phyloP scores from a whole-genome alignment of 305 asterid species.

The Lippia alba region DNA sequence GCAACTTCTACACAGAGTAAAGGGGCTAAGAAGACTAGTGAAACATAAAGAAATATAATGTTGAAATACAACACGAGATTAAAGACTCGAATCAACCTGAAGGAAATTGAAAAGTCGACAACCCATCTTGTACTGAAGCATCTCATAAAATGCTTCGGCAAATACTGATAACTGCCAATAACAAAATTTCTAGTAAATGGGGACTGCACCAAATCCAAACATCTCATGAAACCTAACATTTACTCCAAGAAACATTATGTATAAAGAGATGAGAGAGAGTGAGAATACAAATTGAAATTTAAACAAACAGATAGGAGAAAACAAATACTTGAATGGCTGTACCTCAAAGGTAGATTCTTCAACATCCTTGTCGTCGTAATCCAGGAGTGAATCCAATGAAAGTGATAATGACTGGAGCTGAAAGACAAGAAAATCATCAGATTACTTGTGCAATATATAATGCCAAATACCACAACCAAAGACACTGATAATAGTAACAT shows the following conservation, averaged over 20 bases:
- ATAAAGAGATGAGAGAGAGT: constrained; percentile 12
- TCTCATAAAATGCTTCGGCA: constrained; percentile 91
- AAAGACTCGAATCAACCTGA: constrained; percentile 63
- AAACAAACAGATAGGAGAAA: constrained; percentile 11
- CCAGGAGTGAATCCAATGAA: constrained; percentile 95
- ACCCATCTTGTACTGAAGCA: constrained; percentile 97
- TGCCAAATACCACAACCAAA: constrained; percentile 14
- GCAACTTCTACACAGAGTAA: constrained; percentile 62
- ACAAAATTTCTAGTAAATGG: constrained; percentile 18
- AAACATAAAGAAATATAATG: not conserved
- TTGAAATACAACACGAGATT: constrained; percentile 11
- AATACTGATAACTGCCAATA: constrained; percentile 80
- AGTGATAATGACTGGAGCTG: constrained; percentile 88
- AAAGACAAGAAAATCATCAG: constrained; percentile 31
- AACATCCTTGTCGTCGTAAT: constrained; percentile 78
- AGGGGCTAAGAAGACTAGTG: constrained; percentile 20
- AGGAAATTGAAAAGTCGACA: constrained; percentile 83
- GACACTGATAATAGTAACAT: constrained; percentile 14
- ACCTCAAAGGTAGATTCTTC: constrained; percentile 97
- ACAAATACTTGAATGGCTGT: constrained; percentile 12
- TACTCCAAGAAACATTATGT: constrained; percentile 7
- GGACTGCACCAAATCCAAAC: constrained; percentile 13
- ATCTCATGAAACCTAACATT: constrained; percentile 7
- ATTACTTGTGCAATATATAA: constrained; percentile 19
- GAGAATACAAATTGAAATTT: constrained; percentile 7